phyloP scores from a whole-genome alignment of 352 stramenopile genomes.

The Aphanomyces invadans region DNA sequence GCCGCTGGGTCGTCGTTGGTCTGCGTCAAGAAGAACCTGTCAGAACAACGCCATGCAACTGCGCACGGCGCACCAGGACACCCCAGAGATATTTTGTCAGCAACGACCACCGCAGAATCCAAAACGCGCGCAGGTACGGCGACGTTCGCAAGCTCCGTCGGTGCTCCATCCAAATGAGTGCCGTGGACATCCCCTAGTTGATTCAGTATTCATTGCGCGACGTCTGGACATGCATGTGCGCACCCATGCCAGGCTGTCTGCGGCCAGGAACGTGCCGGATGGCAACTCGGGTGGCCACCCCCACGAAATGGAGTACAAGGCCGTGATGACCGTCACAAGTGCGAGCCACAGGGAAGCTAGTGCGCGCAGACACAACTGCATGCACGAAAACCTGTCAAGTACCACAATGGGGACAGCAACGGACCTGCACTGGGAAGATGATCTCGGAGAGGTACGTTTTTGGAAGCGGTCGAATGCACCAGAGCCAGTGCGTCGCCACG shows the following conservation, averaged over 20 bases:
- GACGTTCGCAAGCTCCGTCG: neutral
- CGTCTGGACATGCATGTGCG: too few relatives aligned
- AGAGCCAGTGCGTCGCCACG: neutral
- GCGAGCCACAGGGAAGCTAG: neutral
- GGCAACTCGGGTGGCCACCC: neutral
- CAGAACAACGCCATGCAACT: too few relatives aligned
- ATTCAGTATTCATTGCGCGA: too few relatives aligned
- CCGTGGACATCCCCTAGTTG: neutral
- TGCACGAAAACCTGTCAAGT: neutral
- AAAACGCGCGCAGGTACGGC: neutral
- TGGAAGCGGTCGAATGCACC: neutral
- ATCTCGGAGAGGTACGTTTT: slow-evolving; percentile 16
- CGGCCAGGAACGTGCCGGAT: neutral
- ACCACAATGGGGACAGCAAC: neutral
- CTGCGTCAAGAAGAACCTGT: too few relatives aligned
- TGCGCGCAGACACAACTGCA: neutral
- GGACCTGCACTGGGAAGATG: slow-evolving; percentile 13
- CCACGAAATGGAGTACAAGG: neutral
- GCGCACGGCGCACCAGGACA: too few relatives aligned
- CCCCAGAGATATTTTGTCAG: neutral
- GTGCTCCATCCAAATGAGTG: slow-evolving; percentile 14
- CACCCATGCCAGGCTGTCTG: neutral
- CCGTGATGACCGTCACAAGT: neutral
- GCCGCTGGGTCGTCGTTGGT: too few relatives aligned
- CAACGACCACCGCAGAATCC: neutral